Evolutionary conservation across 2,329 filamentous ascomycete genomes (phyloP).

Genomic region (Coniochaeta pulveracea): DNA sequence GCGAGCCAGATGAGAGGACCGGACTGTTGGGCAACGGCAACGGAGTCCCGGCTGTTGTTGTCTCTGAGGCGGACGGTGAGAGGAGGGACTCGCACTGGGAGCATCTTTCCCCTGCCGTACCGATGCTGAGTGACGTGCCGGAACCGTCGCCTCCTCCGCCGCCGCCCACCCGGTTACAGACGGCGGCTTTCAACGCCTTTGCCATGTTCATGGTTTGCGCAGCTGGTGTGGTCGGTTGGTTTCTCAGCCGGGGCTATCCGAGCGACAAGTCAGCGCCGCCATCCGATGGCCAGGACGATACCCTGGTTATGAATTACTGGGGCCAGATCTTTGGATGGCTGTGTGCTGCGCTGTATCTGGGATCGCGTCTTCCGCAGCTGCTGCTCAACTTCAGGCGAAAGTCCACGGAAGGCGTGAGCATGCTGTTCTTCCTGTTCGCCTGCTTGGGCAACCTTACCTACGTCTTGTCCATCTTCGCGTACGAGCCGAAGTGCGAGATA

Average conservation of each 20-base stretch:
- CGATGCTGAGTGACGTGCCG: constrained; percentile 47
- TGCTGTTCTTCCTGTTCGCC: constrained; percentile 94
- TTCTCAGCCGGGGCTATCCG: constrained; percentile 46
- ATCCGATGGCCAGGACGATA: constrained; percentile 24
- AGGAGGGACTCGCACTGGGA: constrained; percentile 28
- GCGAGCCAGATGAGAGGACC: constrained; percentile 34
- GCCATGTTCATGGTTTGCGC: constrained; percentile 72
- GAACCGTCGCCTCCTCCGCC: constrained; percentile 22
- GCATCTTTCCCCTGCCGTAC: constrained; percentile 73
- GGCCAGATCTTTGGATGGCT: constrained; percentile 93
- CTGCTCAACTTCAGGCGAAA: constrained; percentile 87
- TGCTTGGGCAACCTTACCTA: constrained; percentile 93
- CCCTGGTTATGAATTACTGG: constrained; percentile 57
- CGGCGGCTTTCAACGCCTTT: constrained; percentile 60
- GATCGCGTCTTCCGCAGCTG: constrained; percentile 80
- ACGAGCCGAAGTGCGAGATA: constrained; percentile 58
- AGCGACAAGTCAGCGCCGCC: constrained; percentile 20
- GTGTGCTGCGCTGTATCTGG: constrained; percentile 81
- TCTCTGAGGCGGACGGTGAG: not conserved
- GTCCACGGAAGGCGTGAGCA: constrained; percentile 83
- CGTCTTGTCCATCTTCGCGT: constrained; percentile 83
- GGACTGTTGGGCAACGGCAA: constrained; percentile 27
- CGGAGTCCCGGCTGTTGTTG: not conserved
- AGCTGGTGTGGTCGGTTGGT: constrained; percentile 81
- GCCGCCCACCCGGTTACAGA: constrained; percentile 40